Conservation (phyloP, 306 rosid species). For the Mucuna pruriens region DNA sequence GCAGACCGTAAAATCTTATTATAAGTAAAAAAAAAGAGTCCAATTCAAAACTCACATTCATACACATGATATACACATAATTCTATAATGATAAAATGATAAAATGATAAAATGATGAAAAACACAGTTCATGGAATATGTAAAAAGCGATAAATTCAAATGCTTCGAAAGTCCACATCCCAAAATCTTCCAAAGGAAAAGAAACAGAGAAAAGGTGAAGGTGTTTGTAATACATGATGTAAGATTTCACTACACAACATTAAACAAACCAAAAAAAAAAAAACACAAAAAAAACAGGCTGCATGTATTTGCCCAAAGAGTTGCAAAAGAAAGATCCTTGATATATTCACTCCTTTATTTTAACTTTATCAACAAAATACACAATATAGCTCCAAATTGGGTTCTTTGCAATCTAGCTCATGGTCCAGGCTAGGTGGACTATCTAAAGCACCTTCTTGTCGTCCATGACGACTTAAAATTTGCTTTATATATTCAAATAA, state of each 20-base stretch:
- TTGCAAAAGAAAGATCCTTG: neutral
- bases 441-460: conserved; percentile 18
- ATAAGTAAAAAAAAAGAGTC: too few species aligned
- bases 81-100: too few species aligned
- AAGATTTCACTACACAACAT: conserved; percentile 23
- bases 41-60: too few species aligned
- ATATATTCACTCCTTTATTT: conserved; percentile 23
- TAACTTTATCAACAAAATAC: neutral
- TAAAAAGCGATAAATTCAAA: neutral
- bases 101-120: too few species aligned
- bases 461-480: neutral
- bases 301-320: neutral
- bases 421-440: neutral
- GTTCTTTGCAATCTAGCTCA: neutral
- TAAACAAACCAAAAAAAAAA: neutral
- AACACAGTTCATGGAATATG: neutral
- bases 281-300: neutral
- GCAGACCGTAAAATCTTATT: too few species aligned
- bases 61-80: too few species aligned
- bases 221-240: conserved; percentile 19
- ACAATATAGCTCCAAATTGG: neutral
- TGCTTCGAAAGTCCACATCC: neutral
- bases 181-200: neutral
- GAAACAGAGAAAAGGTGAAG: conserved; percentile 9
- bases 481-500: conserved; percentile 8